Evolutionary conservation across 129 eudicot genomes (phyloP).

Genomic region (Chrysanthemum seticuspe): DNA sequence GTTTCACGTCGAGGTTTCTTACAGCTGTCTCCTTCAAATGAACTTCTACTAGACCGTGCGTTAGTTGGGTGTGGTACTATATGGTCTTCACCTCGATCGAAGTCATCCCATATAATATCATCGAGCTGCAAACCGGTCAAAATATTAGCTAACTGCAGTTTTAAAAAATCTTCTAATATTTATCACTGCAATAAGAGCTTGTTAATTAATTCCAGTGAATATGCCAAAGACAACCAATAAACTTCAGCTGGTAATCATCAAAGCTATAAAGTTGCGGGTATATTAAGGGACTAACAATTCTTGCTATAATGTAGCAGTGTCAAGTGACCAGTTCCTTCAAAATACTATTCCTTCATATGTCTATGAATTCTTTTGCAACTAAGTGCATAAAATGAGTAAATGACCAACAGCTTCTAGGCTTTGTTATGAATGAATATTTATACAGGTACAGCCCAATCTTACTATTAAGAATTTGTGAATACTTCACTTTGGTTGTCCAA

Average conservation of each 20-base stretch:
- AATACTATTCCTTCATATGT: conserved; percentile 1
- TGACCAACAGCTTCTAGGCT: conserved; percentile 9
- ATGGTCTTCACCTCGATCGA: conserved; percentile 68
- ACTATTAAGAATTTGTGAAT: background rate
- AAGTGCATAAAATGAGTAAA: conserved; percentile 11
- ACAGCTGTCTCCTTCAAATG: conserved; percentile 41
- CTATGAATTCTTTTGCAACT: background rate
- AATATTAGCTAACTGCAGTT: conserved; percentile 38
- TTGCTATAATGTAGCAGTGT: background rate
- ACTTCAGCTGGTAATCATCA: background rate
- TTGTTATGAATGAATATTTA: background rate
- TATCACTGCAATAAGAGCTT: conserved; percentile 7
- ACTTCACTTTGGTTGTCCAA: conserved; percentile 9
- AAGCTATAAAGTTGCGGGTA: background rate
- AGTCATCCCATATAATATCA: conserved; percentile 79
- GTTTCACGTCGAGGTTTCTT: conserved; percentile 58
- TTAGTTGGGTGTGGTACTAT: conserved; percentile 71
- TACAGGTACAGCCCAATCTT: no score
- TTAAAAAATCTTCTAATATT: conserved; percentile 24
- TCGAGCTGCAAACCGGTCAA: conserved; percentile 65
- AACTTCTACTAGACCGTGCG: conserved; percentile 33
- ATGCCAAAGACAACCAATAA: conserved; percentile 4
- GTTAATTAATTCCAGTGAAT: background rate
- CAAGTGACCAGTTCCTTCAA: conserved; percentile 11
- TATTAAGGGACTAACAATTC: background rate